phyloP scores from a whole-genome alignment of 2,329 filamentous ascomycete genomes.

The Calonectria naviculata region DNA sequence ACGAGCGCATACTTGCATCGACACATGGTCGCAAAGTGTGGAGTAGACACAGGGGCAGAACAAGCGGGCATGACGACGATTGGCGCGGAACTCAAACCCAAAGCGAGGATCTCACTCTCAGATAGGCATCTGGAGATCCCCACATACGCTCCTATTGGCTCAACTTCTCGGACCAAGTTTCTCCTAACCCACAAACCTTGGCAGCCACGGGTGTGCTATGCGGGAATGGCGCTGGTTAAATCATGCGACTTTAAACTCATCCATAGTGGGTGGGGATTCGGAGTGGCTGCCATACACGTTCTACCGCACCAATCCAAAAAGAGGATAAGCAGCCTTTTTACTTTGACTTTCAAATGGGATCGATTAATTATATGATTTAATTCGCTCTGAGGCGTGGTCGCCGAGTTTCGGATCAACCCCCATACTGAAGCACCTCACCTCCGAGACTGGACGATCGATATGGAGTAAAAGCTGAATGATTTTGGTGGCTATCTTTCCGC shows the following conservation, averaged over 20 bases:
- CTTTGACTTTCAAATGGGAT: no score
- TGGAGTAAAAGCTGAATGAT: no score
- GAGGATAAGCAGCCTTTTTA: no score
- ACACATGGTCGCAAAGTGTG: not conserved
- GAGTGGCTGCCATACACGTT: not conserved
- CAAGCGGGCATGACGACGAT: slow-evolving; percentile 10
- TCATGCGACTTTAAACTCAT: no score
- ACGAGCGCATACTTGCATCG: not conserved
- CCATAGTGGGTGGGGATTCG: not conserved
- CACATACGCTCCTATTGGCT: slow-evolving; percentile 1
- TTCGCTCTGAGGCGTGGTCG: no score
- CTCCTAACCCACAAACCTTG: not conserved
- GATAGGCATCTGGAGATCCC: not conserved
- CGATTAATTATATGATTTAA: no score
- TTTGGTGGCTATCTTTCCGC: no score
- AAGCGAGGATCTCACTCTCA: not conserved
- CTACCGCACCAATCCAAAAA: slow-evolving; percentile 17
- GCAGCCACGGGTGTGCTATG: not conserved
- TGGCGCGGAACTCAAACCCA: slow-evolving; percentile 12
- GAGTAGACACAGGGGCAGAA: not conserved
- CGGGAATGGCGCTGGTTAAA: not conserved
- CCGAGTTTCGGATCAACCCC: no score
- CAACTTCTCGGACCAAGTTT: not conserved
- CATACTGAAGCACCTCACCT: no score
- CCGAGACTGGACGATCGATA: no score